Conservation (phyloP, 2,329 filamentous ascomycete genomes). For the Sclerotinia glacialis region DNA sequence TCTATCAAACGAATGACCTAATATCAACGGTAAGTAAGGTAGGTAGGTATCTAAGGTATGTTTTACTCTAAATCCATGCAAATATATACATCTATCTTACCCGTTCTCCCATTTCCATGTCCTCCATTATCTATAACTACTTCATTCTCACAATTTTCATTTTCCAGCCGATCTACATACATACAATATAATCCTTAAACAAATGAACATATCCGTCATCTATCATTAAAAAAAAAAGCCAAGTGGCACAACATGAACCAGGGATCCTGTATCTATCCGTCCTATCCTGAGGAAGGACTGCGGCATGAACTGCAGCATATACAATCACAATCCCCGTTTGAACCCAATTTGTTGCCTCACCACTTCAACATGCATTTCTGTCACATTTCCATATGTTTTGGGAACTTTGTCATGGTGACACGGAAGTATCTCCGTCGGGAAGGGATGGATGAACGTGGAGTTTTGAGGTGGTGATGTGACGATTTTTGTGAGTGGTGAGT, state of each 20-base stretch:
- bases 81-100: too few relatives aligned
- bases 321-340: neutral
- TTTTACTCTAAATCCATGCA: neutral
- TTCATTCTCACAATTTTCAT: neutral
- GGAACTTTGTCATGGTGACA: neutral
- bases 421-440: neutral
- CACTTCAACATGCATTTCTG: neutral
- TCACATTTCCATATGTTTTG: constrained; percentile 5
- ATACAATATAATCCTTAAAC: neutral
- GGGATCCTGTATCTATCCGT: too few relatives aligned
- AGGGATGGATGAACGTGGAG: neutral
- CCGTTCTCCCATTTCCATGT: too few relatives aligned
- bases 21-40: neutral
- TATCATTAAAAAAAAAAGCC: neutral
- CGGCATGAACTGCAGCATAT: too few relatives aligned
- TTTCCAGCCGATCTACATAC: neutral
- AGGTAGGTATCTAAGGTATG: neutral
- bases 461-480: neutral
- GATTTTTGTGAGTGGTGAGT: too few relatives aligned
- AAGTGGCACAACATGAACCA: neutral
- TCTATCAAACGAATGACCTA: neutral
- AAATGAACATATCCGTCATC: neutral
- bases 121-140: neutral
- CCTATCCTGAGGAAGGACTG: too few relatives aligned
- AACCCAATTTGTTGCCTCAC: too few relatives aligned